Evolutionary conservation across 768 basidiomycete genomes (phyloP).

Genomic region (Hysterangium stoloniferum): DNA sequence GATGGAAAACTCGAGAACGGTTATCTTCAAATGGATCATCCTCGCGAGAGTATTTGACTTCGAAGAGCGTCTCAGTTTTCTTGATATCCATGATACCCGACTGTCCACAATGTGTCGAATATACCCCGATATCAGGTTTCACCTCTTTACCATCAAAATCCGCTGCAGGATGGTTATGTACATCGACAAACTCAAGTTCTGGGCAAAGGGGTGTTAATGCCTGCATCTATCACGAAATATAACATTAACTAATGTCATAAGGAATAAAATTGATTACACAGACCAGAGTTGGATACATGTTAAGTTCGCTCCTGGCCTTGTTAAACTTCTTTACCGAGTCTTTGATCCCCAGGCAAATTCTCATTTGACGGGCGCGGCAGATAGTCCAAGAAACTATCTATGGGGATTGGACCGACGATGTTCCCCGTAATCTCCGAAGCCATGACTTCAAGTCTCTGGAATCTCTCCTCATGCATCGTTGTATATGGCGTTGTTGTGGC

Average conservation of each 20-base stretch:
- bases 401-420: not conserved
- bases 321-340: not conserved
- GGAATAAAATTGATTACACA: not conserved
- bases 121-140: not conserved
- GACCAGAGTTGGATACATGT: not conserved
- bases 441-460: not conserved
- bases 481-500: not conserved
- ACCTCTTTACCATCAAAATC: not conserved
- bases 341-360: no score
- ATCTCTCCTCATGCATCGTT: not conserved
- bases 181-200: no score
- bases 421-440: not conserved
- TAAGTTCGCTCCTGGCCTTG: not conserved
- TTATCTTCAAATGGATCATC: not conserved
- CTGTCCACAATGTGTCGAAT: not conserved
- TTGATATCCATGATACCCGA: no score
- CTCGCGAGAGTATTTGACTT: not conserved
- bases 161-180: no score
- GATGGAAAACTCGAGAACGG: not conserved
- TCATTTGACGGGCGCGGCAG: no score
- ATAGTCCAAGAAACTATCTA: no score
- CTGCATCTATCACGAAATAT: not conserved
- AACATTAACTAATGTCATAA: not conserved
- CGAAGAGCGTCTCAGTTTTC: not conserved
- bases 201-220: no score